phyloP scores from a whole-genome alignment of 495 filamentous ascomycete genomes.

The Chlorociboria aeruginascens region DNA sequence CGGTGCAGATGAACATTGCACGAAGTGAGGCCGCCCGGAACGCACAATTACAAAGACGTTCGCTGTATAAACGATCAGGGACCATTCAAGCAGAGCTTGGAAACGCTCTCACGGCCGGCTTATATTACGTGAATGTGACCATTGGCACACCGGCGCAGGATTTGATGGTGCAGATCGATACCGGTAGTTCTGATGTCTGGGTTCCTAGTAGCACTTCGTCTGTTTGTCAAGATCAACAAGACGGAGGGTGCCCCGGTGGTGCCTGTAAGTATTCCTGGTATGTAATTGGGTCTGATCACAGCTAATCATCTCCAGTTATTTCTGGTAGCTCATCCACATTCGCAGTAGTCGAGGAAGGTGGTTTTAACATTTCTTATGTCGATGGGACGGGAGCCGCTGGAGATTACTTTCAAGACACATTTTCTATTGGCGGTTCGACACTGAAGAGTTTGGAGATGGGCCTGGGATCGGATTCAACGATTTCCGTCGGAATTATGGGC shows the following conservation, averaged over 20 bases:
- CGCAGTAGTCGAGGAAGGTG: conserved; percentile 40
- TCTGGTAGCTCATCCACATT: conserved; percentile 55
- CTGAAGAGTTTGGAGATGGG: conserved; percentile 74
- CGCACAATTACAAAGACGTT: conserved; percentile 9
- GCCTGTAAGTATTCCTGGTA: conserved; percentile 30
- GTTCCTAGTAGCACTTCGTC: conserved; percentile 49
- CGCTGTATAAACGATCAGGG: neutral
- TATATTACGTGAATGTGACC: conserved; percentile 56
- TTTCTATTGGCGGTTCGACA: conserved; percentile 54
- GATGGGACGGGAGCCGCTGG: conserved; percentile 67
- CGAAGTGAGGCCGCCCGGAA: conserved; percentile 1
- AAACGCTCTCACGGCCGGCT: conserved; percentile 11
- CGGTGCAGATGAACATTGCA: conserved; percentile 7
- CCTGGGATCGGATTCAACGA: conserved; percentile 58
- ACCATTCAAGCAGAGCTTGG: conserved; percentile 8
- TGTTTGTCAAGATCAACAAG: conserved; percentile 34
- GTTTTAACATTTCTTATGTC: conserved; percentile 86
- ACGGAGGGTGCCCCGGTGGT: conserved; percentile 31
- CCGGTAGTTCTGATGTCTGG: conserved; percentile 88
- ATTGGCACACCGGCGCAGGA: conserved; percentile 60
- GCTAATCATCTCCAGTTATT: conserved; percentile 34
- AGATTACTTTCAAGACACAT: conserved; percentile 71
- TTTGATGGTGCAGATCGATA: conserved; percentile 62
- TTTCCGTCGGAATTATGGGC: conserved; percentile 69
- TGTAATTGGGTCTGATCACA: neutral